Base-by-base conservation (phyloP, 345 rosid genomes). In the Eucalyptus urophylla region DNA sequence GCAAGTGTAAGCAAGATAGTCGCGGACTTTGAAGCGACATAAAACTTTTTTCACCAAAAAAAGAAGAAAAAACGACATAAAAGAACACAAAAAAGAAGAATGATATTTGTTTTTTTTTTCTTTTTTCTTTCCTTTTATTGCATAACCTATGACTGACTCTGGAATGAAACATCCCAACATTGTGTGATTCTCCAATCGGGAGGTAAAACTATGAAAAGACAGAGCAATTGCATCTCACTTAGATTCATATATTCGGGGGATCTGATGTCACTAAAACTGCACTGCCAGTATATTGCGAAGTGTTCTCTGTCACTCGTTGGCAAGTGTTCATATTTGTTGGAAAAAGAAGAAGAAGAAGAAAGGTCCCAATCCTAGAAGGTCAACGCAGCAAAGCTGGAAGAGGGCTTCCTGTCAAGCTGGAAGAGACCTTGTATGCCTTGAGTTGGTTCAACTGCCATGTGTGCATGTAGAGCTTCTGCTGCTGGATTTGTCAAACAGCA, bases 401-500 rank as follows among this genome's bases (percentile, higher is more conserved):
- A 43, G 25, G 81, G 45, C 14, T 87, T 22, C 56, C 33, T 3
- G 88, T 85, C 87, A 56, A 83, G 33, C 8, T 14, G 43, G 89
- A 90, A 54, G 91, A 87, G 43, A 54, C 86, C 27, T 87, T 86
- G 3, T 86, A 83, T 4, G 44, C 3, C 0, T 40, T 88, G 51
- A 87, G 87, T 25, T 44, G 83, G 87, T 90, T 81, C 24, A 86
- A 81, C 56, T 56, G 11, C 40, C 62, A 67, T 40, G 87, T 88
- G 40, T 88, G 14, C 19, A 76, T 54, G 67, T 72, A 86, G 7
- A 87, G 51, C 87, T 89, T 87, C 85, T 86, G 40, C 90, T 80
- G n/a, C 90, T 88, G 44, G 80, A 62, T 37, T 88, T 90, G 88
- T 51, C 92, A 44, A 93, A 91, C 44, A 95, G 89, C 89, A 94